phyloP scores from a whole-genome alignment of 1,139 yeast species.

The Blastobotrys illinoisensis region DNA sequence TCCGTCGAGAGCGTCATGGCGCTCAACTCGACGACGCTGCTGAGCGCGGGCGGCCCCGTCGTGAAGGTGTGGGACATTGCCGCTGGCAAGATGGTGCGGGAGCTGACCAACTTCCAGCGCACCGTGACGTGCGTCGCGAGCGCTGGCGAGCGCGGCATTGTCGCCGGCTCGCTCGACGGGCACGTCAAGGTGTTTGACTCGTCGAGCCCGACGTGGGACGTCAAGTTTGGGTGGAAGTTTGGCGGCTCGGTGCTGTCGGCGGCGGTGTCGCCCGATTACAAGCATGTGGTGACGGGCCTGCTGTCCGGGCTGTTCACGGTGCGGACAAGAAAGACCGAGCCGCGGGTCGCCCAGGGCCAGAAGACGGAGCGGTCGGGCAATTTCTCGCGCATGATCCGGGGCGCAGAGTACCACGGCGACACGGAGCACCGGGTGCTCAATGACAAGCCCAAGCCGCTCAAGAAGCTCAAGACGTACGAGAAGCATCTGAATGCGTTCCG shows the following conservation, averaged over 20 bases:
- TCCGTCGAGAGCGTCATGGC: constrained; percentile 90
- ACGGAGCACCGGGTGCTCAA: constrained; percentile 69
- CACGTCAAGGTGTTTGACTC: constrained; percentile 93
- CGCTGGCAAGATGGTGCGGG: constrained; percentile 58
- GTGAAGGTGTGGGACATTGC: constrained; percentile 92
- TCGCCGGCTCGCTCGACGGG: constrained; percentile 94
- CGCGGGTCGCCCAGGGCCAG: constrained; percentile 30
- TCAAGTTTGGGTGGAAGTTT: constrained; percentile 95
- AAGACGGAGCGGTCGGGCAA: constrained; percentile 40
- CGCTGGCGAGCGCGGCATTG: constrained; percentile 59
- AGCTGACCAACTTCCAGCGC: constrained; percentile 79
- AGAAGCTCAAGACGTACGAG: constrained; percentile 75
- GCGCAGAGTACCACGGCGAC: constrained; percentile 86
- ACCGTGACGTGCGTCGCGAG: constrained; percentile 81
- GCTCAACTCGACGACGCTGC: constrained; percentile 70
- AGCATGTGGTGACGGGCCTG: constrained; percentile 91
- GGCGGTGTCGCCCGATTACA: constrained; percentile 84
- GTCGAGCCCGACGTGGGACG: constrained; percentile 69
- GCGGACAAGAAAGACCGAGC: constrained; percentile 68
- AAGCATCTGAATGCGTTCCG: constrained; percentile 77
- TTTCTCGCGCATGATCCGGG: constrained; percentile 79
- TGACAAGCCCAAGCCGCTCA: constrained; percentile 44
- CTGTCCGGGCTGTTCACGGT: constrained; percentile 84
- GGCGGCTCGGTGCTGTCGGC: constrained; percentile 88
- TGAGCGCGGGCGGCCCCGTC: constrained; percentile 78